These are phyloP conservation scores for Articulospora tetracladia DNA, from an alignment of 495 filamentous ascomycete genomes.

Conservation along the genomic window DNA sequence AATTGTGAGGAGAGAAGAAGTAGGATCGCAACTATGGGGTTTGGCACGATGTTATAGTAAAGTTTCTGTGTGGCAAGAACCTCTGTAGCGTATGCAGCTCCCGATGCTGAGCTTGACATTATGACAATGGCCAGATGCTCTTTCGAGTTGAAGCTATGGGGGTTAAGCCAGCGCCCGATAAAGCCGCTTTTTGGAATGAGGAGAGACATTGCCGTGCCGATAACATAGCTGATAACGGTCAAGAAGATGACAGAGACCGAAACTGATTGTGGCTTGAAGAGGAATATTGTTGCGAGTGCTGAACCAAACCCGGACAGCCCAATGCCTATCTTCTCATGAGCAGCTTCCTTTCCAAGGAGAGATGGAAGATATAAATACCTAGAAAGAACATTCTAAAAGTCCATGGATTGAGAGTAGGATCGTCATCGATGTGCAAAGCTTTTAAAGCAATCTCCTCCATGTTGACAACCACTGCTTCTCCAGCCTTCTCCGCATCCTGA, in stretches of 20 bases:
- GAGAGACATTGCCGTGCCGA: slow-evolving; percentile 30
- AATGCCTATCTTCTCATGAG: slow-evolving; percentile 8
- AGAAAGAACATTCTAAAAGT: slow-evolving; percentile 19
- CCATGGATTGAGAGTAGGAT: slow-evolving; percentile 12
- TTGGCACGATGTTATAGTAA: slow-evolving; percentile 38
- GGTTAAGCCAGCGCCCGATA: slow-evolving; percentile 41
- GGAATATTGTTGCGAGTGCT: slow-evolving; percentile 30
- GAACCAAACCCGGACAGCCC: slow-evolving; percentile 11
- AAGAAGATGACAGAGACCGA: slow-evolving; percentile 40
- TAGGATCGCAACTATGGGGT: slow-evolving; percentile 33
- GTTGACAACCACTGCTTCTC: background rate
- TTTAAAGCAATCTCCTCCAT: slow-evolving; percentile 7
- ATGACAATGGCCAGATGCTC: slow-evolving; percentile 74
- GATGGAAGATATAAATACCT: slow-evolving; percentile 2
- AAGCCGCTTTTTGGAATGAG: slow-evolving; percentile 31
- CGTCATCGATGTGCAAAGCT: slow-evolving; percentile 16
- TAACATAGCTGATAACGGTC: slow-evolving; percentile 34
- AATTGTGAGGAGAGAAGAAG: slow-evolving; percentile 40
- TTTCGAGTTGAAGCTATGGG: slow-evolving; percentile 69
- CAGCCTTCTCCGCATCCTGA: background rate
- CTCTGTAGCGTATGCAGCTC: slow-evolving; percentile 30
- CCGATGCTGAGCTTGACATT: slow-evolving; percentile 53
- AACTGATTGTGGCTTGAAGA: slow-evolving; percentile 44
- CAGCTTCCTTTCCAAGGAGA: no score
- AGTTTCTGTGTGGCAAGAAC: slow-evolving; percentile 41